A percentile compares a stretch with the other conserved stretches of the same genome.
These are phyloP conservation scores for Zoysia pacifica DNA, from an alignment of 176 grass and related monocot species.

Conservation along the genomic window DNA sequence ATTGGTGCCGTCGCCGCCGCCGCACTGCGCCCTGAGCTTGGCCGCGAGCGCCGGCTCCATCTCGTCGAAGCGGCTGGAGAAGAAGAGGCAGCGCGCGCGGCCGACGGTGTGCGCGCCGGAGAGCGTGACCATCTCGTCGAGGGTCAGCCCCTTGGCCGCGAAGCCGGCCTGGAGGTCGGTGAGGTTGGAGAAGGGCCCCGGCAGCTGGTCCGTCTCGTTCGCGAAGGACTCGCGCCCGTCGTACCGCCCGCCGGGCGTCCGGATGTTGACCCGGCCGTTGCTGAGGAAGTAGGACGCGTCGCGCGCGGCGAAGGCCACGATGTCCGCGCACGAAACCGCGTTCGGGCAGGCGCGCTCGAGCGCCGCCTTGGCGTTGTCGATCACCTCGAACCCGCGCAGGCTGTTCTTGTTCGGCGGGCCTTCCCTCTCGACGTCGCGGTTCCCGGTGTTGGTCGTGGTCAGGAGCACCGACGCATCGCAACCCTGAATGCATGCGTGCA, in stretches of 20 bases:
- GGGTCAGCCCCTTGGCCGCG: slow-evolving; percentile 16
- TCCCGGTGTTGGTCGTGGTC: background rate
- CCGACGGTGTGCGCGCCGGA: slow-evolving; percentile 50
- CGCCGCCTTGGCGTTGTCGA: slow-evolving; percentile 36
- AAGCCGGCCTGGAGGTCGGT: slow-evolving; percentile 10
- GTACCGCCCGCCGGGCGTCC: slow-evolving; percentile 33
- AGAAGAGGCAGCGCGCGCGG: slow-evolving; percentile 34
- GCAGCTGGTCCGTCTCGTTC: slow-evolving; percentile 3
- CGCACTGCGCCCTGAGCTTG: background rate
- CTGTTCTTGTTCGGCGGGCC: slow-evolving; percentile 17
- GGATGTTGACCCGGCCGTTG: background rate
- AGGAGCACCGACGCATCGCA: slow-evolving; percentile 18
- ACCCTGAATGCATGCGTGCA: background rate
- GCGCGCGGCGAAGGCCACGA: slow-evolving; percentile 52
- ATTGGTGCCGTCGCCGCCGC: background rate
- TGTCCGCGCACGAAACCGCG: slow-evolving; percentile 45
- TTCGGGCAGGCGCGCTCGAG: slow-evolving; percentile 5
- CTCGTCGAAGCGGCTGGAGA: background rate
- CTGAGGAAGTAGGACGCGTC: slow-evolving; percentile 43
- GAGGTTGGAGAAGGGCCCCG: background rate
- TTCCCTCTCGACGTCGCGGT: slow-evolving; percentile 12
- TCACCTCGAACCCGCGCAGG: slow-evolving; percentile 42
- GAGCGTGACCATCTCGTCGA: slow-evolving; percentile 44
- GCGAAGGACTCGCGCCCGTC: slow-evolving; percentile 41
- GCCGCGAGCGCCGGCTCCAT: background rate